Percentiles rank a stretch among this genome's conserved stretches.
Conservation (phyloP, 2,329 filamentous ascomycete genomes). For the Saccharata proteae region DNA sequence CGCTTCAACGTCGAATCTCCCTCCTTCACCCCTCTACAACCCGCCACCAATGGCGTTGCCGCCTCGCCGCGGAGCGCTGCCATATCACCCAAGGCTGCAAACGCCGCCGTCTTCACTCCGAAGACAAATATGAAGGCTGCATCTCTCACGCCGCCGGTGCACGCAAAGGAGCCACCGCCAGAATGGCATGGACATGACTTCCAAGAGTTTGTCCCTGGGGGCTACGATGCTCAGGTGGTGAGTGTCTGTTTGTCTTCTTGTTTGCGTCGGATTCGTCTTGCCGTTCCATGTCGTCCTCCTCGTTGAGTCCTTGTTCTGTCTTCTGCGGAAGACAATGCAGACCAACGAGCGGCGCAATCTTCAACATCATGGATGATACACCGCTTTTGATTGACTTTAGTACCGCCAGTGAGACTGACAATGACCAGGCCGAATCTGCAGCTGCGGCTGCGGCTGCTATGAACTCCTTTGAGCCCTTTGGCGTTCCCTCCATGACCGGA, state of each 20-base stretch:
- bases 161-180: slow-evolving; percentile 33
- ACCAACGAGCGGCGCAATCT: too few species aligned
- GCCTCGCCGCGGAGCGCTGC: slow-evolving; percentile 52
- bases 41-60: slow-evolving; percentile 35
- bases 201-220: slow-evolving; percentile 44
- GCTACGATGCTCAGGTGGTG: slow-evolving; percentile 41
- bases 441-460: slow-evolving; percentile 17
- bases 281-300: not conserved
- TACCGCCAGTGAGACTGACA: too few species aligned
- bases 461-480: slow-evolving; percentile 32
- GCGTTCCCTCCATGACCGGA: slow-evolving; percentile 22
- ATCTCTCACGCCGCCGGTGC: slow-evolving; percentile 30
- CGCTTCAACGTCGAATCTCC: slow-evolving; percentile 91
- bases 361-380: too few species aligned
- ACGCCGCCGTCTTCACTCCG: slow-evolving; percentile 74
- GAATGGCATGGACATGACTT: slow-evolving; percentile 39
- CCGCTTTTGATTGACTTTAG: too few species aligned
- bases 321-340: too few species aligned
- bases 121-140: slow-evolving; percentile 16
- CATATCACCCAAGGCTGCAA: slow-evolving; percentile 84
- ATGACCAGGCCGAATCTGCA: slow-evolving; percentile 22
- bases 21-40: slow-evolving; percentile 67
- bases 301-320: too few species aligned
- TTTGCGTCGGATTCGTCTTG: slow-evolving; percentile 11
- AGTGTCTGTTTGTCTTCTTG: slow-evolving; percentile 16